These are phyloP conservation scores for Lepidium sativum DNA, from an alignment of 345 rosid species.

Conservation along the genomic window DNA sequence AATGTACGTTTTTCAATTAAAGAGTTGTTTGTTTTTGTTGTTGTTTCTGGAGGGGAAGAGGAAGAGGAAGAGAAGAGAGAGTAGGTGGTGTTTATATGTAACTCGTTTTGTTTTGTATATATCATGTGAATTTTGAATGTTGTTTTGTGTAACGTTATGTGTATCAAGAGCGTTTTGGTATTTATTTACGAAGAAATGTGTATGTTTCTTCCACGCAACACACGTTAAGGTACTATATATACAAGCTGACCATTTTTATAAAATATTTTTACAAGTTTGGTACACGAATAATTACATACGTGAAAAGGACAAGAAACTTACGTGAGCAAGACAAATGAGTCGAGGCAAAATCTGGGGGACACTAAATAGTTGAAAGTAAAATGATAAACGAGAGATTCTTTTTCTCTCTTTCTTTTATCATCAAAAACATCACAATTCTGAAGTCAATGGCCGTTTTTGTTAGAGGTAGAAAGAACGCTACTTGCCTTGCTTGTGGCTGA, in stretches of 20 bases:
- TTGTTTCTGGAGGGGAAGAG: neutral
- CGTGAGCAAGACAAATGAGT: neutral
- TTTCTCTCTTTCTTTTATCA: neutral
- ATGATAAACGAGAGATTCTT: neutral
- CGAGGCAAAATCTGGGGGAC: neutral
- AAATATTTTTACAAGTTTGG: neutral
- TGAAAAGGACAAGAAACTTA: neutral
- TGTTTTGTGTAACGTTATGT: neutral
- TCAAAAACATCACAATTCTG: neutral
- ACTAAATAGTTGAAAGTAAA: neutral
- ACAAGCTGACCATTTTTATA: neutral
- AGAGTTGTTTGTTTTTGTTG: neutral
- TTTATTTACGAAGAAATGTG: neutral
- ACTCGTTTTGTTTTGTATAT: conserved; percentile 16
- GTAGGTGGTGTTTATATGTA: conserved; percentile 25
- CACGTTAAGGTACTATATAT: too few species aligned
- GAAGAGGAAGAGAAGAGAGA: conserved; percentile 12
- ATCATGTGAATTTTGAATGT: conserved; percentile 17
- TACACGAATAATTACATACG: neutral
- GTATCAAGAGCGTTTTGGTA: neutral
- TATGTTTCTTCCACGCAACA: too few species aligned
- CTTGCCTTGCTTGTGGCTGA: conserved; percentile 7
- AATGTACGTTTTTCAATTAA: neutral
- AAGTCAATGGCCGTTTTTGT: neutral
- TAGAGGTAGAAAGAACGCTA: neutral